A percentile compares a stretch with the other conserved stretches of the same genome.
phyloP scores from a whole-genome alignment of 371 early-diverging fungal genomes.

The Mortierella sp. region DNA sequence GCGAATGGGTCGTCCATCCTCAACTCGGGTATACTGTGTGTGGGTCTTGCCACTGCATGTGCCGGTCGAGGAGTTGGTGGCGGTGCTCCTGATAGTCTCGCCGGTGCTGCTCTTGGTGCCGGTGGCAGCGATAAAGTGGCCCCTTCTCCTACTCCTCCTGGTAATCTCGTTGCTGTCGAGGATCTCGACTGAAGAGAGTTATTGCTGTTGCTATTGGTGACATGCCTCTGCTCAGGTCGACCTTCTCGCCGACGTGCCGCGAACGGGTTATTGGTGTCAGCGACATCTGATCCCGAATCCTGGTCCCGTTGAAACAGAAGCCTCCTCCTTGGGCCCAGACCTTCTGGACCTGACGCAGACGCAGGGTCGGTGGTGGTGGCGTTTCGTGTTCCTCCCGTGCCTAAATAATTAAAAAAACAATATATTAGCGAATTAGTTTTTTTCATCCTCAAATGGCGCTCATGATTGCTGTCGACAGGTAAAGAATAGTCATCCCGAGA shows the following conservation, averaged over 20 bases:
- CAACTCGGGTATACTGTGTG: background rate
- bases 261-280: background rate
- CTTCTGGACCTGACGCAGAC: background rate
- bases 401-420: background rate
- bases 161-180: background rate
- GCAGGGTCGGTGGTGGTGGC: background rate
- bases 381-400: background rate
- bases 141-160: background rate
- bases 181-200: too few relatives aligned
- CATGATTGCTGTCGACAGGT: too few relatives aligned
- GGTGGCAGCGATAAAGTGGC: background rate
- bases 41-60: background rate
- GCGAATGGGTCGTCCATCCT: background rate
- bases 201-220: background rate
- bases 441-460: background rate
- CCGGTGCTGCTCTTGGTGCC: background rate
- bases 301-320: background rate
- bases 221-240: background rate
- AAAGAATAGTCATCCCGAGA: background rate
- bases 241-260: background rate
- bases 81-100: background rate
- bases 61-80: background rate
- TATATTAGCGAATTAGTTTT: background rate
- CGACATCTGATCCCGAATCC: background rate
- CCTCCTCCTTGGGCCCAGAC: too few relatives aligned